Percentiles rank a stretch among this genome's conserved stretches.
phyloP scores from a whole-genome alignment of 495 filamentous ascomycete genomes.

The Pyrenopolyporus hunteri region DNA sequence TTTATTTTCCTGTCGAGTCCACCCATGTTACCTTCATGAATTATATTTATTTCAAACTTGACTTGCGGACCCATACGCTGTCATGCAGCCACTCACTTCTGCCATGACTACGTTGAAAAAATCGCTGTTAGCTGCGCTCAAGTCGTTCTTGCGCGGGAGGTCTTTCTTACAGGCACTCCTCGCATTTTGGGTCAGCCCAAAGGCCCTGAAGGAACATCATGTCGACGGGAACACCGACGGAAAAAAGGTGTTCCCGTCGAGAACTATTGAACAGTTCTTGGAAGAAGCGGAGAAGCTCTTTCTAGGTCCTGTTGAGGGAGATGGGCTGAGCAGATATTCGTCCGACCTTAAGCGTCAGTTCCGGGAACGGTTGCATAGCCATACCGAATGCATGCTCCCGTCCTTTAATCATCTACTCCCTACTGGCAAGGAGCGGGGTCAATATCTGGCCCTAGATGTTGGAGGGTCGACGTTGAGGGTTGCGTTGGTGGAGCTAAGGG shows the following conservation, averaged over 20 bases:
- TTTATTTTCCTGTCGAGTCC: constrained; percentile 4
- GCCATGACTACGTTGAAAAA: constrained; percentile 55
- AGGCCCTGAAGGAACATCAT: constrained; percentile 45
- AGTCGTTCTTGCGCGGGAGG: constrained; percentile 58
- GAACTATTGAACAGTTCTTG: constrained; percentile 41
- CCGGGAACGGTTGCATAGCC: constrained; percentile 50
- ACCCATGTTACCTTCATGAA: constrained; percentile 37
- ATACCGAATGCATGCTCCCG: constrained; percentile 61
- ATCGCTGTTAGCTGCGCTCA: constrained; percentile 50
- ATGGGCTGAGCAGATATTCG: constrained; percentile 49
- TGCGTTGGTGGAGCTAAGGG: constrained; percentile 74
- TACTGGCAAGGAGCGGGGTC: constrained; percentile 71
- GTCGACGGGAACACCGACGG: constrained; percentile 39
- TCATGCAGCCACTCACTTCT: constrained; percentile 54
- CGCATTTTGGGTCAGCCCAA: constrained; percentile 55
- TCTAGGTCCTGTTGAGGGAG: constrained; percentile 44
- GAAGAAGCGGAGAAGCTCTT: constrained; percentile 47
- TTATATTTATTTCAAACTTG: constrained; percentile 35
- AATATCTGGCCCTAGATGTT: constrained; percentile 64
- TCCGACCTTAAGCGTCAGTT: constrained; percentile 55
- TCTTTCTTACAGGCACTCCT: constrained; percentile 58
- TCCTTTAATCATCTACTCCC: constrained; percentile 76
- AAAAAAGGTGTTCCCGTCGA: constrained; percentile 29
- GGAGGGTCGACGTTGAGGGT: constrained; percentile 84
- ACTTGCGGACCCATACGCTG: constrained; percentile 37